A percentile compares a stretch with the other conserved stretches of the same genome.
Evolutionary conservation across 1,284 basidiomycete genomes (phyloP).

Genomic region (Apiotrichum mycotoxinovorans): DNA sequence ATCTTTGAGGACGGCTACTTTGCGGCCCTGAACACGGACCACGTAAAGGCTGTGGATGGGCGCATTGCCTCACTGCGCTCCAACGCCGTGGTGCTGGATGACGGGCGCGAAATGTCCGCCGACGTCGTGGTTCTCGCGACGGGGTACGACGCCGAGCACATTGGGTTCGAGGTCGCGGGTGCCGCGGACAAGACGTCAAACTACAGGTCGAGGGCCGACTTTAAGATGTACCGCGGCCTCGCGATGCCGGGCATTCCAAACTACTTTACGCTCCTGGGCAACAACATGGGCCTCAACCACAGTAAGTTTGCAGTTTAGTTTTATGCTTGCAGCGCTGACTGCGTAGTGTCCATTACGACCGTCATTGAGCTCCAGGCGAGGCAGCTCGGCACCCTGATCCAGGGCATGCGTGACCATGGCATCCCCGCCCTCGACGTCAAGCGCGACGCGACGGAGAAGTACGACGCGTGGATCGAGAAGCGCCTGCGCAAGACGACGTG

Average conservation of each 20-base stretch:
- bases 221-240: slow-evolving; percentile 2
- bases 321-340: neutral
- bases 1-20: slow-evolving; percentile 33
- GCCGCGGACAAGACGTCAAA: neutral
- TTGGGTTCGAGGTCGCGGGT: neutral
- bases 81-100: slow-evolving; percentile 16
- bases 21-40: slow-evolving; percentile 20
- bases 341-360: slow-evolving; percentile 9
- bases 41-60: slow-evolving; percentile 23
- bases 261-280: slow-evolving; percentile 27
- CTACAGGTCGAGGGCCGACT: neutral
- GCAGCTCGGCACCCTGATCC: slow-evolving; percentile 12
- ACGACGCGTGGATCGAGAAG: slow-evolving; percentile 24
- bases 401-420: slow-evolving; percentile 10
- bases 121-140: slow-evolving; percentile 23
- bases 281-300: slow-evolving; percentile 29
- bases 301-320: slow-evolving; percentile 6
- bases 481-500: slow-evolving; percentile 17
- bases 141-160: slow-evolving; percentile 8
- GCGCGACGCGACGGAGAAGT: slow-evolving; percentile 14
- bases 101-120: slow-evolving; percentile 17
- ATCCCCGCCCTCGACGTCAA: slow-evolving; percentile 6
- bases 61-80: slow-evolving; percentile 2
- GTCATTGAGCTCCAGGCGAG: slow-evolving; percentile 16
- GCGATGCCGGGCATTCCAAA: slow-evolving; percentile 29